Conservation (phyloP, 768 basidiomycete genomes). For the Rhizopogon roseolus region DNA sequence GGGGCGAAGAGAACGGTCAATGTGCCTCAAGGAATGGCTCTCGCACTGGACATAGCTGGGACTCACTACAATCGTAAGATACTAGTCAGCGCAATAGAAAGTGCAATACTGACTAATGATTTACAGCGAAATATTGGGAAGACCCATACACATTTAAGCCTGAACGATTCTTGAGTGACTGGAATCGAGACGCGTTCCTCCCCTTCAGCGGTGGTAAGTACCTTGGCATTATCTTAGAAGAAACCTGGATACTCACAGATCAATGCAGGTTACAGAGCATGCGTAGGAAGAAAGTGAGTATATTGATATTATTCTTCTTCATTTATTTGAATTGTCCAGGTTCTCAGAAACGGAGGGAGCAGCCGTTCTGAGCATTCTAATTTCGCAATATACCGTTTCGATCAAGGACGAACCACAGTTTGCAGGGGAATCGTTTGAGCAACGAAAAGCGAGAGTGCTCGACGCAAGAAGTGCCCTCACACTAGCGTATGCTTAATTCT, state of each 20-base stretch:
- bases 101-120: neutral
- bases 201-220: slow-evolving; percentile 43
- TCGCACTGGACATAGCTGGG: slow-evolving; percentile 34
- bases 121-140: slow-evolving; percentile 32
- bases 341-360: slow-evolving; percentile 50
- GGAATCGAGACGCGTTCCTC: slow-evolving; percentile 49
- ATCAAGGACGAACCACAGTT: slow-evolving; percentile 49
- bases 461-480: slow-evolving; percentile 33
- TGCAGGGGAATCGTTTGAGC: slow-evolving; percentile 40
- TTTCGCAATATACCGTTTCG: slow-evolving; percentile 41
- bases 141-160: slow-evolving; percentile 33
- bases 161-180: slow-evolving; percentile 47
- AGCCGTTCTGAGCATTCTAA: slow-evolving; percentile 45
- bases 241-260: neutral
- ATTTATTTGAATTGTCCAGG: slow-evolving; percentile 19
- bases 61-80: slow-evolving; percentile 49
- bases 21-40: slow-evolving; percentile 36
- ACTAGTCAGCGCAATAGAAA: neutral
- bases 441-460: slow-evolving; percentile 39
- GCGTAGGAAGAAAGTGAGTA: slow-evolving; percentile 38
- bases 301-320: neutral
- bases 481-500: slow-evolving; percentile 35
- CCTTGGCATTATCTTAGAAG: neutral
- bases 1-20: slow-evolving; percentile 36
- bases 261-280: slow-evolving; percentile 35